Conservation (phyloP, 371 early-diverging fungal genomes). For the Actinomucor elegans region DNA sequence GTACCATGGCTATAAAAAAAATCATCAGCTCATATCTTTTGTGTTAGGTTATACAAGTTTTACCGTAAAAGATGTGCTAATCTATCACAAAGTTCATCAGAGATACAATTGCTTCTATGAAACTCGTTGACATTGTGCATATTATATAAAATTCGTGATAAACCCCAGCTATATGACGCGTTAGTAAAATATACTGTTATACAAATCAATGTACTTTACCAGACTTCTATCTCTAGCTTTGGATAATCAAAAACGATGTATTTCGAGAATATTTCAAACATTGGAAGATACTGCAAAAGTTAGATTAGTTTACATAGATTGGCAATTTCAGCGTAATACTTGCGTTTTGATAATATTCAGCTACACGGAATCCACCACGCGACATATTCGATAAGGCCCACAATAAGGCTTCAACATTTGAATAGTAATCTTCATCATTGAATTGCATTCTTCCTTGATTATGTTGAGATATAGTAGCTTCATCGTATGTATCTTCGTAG, state of each 20-base stretch:
- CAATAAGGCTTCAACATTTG: slow-evolving; percentile 35
- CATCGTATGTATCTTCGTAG: slow-evolving; percentile 11
- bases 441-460: slow-evolving; percentile 13
- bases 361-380: slow-evolving; percentile 44
- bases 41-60: not conserved
- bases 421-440: slow-evolving; percentile 20
- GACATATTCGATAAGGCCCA: slow-evolving; percentile 52
- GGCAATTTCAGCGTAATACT: not conserved
- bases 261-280: slow-evolving; percentile 49
- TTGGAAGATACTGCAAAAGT: slow-evolving; percentile 44
- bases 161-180: slow-evolving; percentile 56
- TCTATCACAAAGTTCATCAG: slow-evolving; percentile 22
- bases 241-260: slow-evolving; percentile 48
- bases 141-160: slow-evolving; percentile 58
- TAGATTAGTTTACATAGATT: not conserved
- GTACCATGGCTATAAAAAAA: slow-evolving; percentile 8
- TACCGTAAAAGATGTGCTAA: slow-evolving; percentile 33
- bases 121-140: slow-evolving; percentile 50
- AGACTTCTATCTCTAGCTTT: slow-evolving; percentile 51
- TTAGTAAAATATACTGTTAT: no score
- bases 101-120: slow-evolving; percentile 15
- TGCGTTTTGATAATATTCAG: slow-evolving; percentile 35
- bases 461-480: not conserved
- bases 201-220: slow-evolving; percentile 31
- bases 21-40: not conserved